phyloP scores from a whole-genome alignment of 2,329 filamentous ascomycete species.

The Acephala macrosclerotiorum region DNA sequence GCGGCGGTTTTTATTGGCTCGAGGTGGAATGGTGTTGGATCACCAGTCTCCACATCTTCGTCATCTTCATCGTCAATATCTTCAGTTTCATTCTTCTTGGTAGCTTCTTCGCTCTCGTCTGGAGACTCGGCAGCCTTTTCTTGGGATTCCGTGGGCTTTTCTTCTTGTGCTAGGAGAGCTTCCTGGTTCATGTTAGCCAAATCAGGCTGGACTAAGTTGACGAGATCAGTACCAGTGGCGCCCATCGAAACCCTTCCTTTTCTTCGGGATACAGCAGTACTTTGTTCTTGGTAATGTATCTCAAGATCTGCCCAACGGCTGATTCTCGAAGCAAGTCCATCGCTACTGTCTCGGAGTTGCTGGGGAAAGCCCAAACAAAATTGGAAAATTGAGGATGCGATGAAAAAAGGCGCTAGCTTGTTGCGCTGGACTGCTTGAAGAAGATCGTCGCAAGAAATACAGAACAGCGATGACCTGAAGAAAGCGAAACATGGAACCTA shows the following conservation, averaged over 20 bases:
- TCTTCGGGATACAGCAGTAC: constrained; percentile 29
- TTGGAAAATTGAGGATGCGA: neutral
- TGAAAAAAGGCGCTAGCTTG: neutral
- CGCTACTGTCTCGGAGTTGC: neutral
- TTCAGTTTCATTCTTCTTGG: neutral
- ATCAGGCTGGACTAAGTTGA: neutral
- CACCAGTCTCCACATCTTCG: constrained; percentile 13
- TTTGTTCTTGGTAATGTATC: constrained; percentile 28
- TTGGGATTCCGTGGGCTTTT: neutral
- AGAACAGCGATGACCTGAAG: too few relatives aligned
- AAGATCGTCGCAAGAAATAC: neutral
- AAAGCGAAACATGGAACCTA: too few relatives aligned
- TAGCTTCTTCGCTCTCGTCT: neutral
- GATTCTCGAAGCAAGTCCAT: constrained; percentile 29
- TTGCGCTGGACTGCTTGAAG: neutral
- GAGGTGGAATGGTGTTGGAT: constrained; percentile 20
- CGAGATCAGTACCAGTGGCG: constrained; percentile 18
- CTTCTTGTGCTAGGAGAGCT: constrained; percentile 21
- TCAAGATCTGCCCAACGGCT: constrained; percentile 23
- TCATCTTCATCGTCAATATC: neutral
- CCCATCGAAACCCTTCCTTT: constrained; percentile 23
- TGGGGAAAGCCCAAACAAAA: neutral
- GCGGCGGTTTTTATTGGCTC: constrained; percentile 15
- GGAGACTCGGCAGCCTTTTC: constrained; percentile 6
- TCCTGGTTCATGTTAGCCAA: constrained; percentile 20